Base-by-base conservation (phyloP, 2,329 filamentous ascomycete genomes). In the Alternaria sp. region DNA sequence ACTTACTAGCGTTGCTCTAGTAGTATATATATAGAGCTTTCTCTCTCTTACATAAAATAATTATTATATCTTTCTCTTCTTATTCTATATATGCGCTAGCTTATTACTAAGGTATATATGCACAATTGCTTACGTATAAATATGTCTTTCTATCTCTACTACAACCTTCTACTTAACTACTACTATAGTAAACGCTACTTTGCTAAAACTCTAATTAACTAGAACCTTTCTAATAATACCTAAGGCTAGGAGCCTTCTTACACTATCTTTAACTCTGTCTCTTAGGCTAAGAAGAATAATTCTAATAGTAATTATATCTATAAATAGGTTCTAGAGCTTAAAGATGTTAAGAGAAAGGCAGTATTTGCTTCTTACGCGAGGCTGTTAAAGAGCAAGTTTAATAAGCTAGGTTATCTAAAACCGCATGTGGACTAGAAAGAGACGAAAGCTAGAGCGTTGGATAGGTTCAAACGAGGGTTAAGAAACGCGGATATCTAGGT, bases 61-160 rank as follows among this genome's bases (percentile, higher is more conserved):
- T 30, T 13, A 30, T 5, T 13, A 36, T 2, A 36, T 36, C 4
- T 36, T 36, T 30, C 28, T 30, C 12, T 30, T 30, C 28, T 30
- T 30, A 5, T 30, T 30, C 28, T 30, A 28, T n/a, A n/a, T n/a
- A n/a, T n/a, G n/a, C n/a, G n/a, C n/a, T n/a, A n/a, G n/a, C n/a
- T n/a, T n/a, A n/a, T n/a, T n/a, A n/a, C n/a, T n/a, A n/a, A n/a
- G 64, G 83, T 79, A 2, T 86, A 83, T 63, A 85, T 86, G 84
- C 84, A 86, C 63, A 86, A 86, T 59, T 80, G 84, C 0, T 71
- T 83, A 11, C 80, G 84, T 30, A 86, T 86, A 84, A 85, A 85
- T 52, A 81, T 83, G 0, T 79, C 79, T 0, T 80, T 75, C 5
- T 86, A 85, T 63, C 71, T 86, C 8, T 81, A 82, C 43, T 84